A percentile compares a stretch with the other conserved stretches of the same genome.
Evolutionary conservation across 2,329 filamentous ascomycete species (phyloP).

Genomic region (Drechslera avenae): DNA sequence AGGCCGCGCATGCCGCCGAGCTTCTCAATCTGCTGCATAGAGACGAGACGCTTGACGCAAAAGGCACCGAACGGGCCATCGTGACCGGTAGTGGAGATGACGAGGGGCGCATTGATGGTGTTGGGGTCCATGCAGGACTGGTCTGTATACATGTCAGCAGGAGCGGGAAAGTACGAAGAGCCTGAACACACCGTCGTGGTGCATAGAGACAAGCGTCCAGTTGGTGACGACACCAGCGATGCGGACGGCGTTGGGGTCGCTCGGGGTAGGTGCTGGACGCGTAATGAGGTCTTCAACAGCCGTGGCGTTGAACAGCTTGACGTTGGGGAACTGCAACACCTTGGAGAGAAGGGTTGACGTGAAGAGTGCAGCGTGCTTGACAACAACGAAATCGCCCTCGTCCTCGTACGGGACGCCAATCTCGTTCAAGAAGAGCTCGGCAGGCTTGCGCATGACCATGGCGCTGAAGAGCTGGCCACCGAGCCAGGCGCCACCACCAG

Average conservation of each 20-base stretch:
- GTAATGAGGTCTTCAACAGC: slow-evolving; percentile 92
- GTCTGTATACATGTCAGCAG: slow-evolving; percentile 60
- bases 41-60: slow-evolving; percentile 86
- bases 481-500: slow-evolving; percentile 86
- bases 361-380: slow-evolving; percentile 93
- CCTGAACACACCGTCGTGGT: slow-evolving; percentile 29
- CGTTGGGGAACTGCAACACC: slow-evolving; percentile 83
- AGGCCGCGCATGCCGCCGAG: slow-evolving; percentile 91
- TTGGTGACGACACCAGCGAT: slow-evolving; percentile 92
- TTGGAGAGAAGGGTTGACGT: slow-evolving; percentile 84
- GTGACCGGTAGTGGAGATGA: slow-evolving; percentile 90
- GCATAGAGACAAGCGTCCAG: slow-evolving; percentile 87
- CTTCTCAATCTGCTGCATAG: slow-evolving; percentile 81
- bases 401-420: slow-evolving; percentile 86
- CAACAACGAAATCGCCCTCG: slow-evolving; percentile 85
- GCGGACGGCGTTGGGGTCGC: slow-evolving; percentile 62
- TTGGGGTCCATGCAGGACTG: slow-evolving; percentile 97
- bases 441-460: slow-evolving; percentile 94
- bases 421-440: slow-evolving; percentile 81
- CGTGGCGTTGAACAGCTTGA: slow-evolving; percentile 97
- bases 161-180: not conserved
- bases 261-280: slow-evolving; percentile 57
- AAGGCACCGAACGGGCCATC: slow-evolving; percentile 92
- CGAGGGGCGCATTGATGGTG: slow-evolving; percentile 89
- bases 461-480: slow-evolving; percentile 93